phyloP scores from a whole-genome alignment of 2,329 filamentous ascomycete species.

The Beauveria bassiana region DNA sequence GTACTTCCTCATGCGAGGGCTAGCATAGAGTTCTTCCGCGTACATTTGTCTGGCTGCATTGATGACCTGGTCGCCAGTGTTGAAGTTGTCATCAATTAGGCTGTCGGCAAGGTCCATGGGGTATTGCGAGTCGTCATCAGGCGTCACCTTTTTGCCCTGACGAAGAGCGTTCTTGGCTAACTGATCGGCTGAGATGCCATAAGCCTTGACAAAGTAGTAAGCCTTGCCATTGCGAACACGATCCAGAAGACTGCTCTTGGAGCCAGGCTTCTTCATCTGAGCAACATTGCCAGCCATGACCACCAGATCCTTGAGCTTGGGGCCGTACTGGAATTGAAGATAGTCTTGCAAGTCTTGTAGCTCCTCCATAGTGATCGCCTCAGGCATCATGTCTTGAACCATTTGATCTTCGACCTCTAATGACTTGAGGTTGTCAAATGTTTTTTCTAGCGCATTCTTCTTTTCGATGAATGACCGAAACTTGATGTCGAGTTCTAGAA shows the following conservation, averaged over 20 bases:
- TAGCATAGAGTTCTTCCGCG: constrained; percentile 81
- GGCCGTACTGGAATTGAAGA: constrained; percentile 84
- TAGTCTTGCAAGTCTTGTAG: constrained; percentile 96
- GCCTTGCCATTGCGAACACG: constrained; percentile 73
- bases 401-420: constrained; percentile 61
- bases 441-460: constrained; percentile 74
- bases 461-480: constrained; percentile 91
- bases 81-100: constrained; percentile 64
- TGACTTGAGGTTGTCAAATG: constrained; percentile 63
- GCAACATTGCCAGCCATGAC: constrained; percentile 55
- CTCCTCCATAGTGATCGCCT: constrained; percentile 84
- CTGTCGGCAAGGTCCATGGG: constrained; percentile 84
- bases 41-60: constrained; percentile 79
- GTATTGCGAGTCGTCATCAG: constrained; percentile 72
- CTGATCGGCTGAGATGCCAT: constrained; percentile 82
- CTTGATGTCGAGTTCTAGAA: constrained; percentile 90
- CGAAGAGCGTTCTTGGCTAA: constrained; percentile 81
- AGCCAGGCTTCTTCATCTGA: constrained; percentile 72
- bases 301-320: constrained; percentile 73
- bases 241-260: constrained; percentile 73
- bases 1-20: constrained; percentile 81
- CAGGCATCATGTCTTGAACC: constrained; percentile 73
- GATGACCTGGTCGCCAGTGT: constrained; percentile 67
- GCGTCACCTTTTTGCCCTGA: constrained; percentile 68
- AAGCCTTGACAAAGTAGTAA: constrained; percentile 76